phyloP scores from a whole-genome alignment of 148 eudicot genomes.

The Gaultheria prostrata region DNA sequence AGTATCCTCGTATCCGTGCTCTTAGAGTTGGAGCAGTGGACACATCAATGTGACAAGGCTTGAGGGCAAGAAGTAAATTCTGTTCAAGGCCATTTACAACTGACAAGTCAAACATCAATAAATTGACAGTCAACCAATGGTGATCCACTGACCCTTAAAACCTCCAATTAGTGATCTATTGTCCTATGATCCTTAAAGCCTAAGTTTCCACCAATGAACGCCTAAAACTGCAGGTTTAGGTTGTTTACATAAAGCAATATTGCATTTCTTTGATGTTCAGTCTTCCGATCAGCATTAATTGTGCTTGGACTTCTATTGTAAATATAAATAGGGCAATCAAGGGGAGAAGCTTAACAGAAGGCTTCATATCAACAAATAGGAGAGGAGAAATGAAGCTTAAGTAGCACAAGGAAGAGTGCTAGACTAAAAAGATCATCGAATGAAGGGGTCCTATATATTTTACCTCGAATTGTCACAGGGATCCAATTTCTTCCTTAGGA shows the following conservation, averaged over 20 bases:
- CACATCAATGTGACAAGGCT: neutral
- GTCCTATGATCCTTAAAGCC: neutral
- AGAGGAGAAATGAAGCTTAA: neutral
- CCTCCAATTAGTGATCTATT: neutral
- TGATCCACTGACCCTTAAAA: neutral
- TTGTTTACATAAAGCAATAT: neutral
- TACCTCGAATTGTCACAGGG: too few relatives aligned
- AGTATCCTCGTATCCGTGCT: too few relatives aligned
- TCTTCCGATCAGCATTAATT: neutral
- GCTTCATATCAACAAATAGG: neutral
- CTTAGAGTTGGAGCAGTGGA: neutral
- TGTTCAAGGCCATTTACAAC: neutral
- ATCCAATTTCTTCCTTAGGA: too few relatives aligned
- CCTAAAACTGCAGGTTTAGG: neutral
- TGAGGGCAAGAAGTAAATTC: neutral
- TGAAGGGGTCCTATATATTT: too few relatives aligned
- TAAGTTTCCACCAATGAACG: neutral
- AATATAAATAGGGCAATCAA: neutral
- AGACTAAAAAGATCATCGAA: neutral
- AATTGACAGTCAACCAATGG: neutral
- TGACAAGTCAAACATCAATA: neutral
- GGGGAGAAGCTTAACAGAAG: neutral
- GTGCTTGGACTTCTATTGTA: neutral
- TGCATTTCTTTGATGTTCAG: neutral
- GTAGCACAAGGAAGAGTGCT: neutral